Percentiles rank a stretch among this genome's conserved stretches.
These are phyloP conservation scores for Skeletonema tropicum DNA, from an alignment of 108 stramenopile genomes.

Conservation along the genomic window DNA sequence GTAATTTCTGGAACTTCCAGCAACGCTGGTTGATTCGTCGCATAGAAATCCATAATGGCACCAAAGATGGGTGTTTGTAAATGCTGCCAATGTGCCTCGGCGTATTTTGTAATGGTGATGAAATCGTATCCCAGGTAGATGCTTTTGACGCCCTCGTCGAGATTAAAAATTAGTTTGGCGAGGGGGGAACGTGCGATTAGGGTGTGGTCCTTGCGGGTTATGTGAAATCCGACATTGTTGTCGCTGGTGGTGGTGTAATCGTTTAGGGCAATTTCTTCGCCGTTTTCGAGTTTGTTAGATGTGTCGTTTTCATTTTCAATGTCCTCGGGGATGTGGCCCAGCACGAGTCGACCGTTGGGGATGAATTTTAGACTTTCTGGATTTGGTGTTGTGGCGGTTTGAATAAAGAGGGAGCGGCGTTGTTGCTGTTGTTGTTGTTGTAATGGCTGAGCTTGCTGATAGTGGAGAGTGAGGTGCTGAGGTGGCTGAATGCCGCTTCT, in stretches of 20 bases:
- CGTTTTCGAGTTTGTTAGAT: constrained; percentile 37
- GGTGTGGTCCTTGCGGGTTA: constrained; percentile 49
- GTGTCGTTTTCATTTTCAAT: constrained; percentile 1
- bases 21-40: constrained; percentile 61
- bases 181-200: constrained; percentile 86
- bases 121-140: constrained; percentile 94
- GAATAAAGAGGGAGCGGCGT: constrained; percentile 89
- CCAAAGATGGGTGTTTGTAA: constrained; percentile 88
- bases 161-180: constrained; percentile 77
- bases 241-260: constrained; percentile 69
- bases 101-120: constrained; percentile 96
- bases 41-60: constrained; percentile 94
- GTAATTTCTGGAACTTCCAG: constrained; percentile 76
- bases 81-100: constrained; percentile 83
- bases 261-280: constrained; percentile 43
- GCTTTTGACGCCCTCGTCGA: constrained; percentile 89
- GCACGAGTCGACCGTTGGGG: constrained; percentile 76
- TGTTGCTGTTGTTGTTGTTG: constrained; percentile 3
- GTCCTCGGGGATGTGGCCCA: constrained; percentile 27
- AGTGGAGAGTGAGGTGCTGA: too few relatives aligned
- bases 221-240: constrained; percentile 65
- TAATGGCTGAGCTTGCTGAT: background rate
- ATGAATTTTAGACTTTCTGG: constrained; percentile 97
- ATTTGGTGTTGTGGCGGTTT: constrained; percentile 97
- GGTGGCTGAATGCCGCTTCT: too few relatives aligned